Base-by-base conservation (phyloP, 108 stramenopile genomes). In the Nitzschia putrida region DNA sequence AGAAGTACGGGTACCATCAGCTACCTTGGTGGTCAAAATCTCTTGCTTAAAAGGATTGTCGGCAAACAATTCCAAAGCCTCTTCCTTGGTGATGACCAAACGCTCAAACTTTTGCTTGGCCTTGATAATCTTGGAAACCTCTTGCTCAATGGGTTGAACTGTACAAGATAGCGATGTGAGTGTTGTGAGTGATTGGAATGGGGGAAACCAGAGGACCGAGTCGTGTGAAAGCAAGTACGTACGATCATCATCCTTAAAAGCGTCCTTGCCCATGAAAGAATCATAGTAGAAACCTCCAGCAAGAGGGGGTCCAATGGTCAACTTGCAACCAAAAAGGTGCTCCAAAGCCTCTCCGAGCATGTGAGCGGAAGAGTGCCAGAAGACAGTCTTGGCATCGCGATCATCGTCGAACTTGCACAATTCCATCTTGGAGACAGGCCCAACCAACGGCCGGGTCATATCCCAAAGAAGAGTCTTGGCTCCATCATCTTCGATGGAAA, bases 311-410 rank as follows among this genome's bases (percentile, higher is more conserved):
- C 99, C 98, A 64, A 98, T 94, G 51, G 97, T 98, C 51, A 99
- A 80, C 65, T 96, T 90, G 64, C 78, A 80, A 12, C 98, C 98
- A 79, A 88, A 98, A 72, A 91, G 69, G 63, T 89, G 91, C 80
- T 99, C 99, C 71, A 99, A 81, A 11, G 97, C 96, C 74, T 95
- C 94, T 38, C 99, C 99, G 76, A 99, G 74, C 60, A 98, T 90
- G 82, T 99, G 99, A 0, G 98, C 96, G 14, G 94, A 94, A 2
- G 97, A 97, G 71, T 99, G 99, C 99, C 99, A 99, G 80, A 99
- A 99, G 26, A 94, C 96, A 63, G 95, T 92, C 63, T 94, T 92
- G 24, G 94, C 95, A 64, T 97, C 98, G 11, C 68, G 66, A 52
- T 95, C 94, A 26, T 88, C 91, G 24, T 85, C 86, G 77, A 97